Percentiles rank a stretch among this genome's conserved stretches.
phyloP scores from a whole-genome alignment of 176 grass and related monocot genomes.

The Bromus sterilis region DNA sequence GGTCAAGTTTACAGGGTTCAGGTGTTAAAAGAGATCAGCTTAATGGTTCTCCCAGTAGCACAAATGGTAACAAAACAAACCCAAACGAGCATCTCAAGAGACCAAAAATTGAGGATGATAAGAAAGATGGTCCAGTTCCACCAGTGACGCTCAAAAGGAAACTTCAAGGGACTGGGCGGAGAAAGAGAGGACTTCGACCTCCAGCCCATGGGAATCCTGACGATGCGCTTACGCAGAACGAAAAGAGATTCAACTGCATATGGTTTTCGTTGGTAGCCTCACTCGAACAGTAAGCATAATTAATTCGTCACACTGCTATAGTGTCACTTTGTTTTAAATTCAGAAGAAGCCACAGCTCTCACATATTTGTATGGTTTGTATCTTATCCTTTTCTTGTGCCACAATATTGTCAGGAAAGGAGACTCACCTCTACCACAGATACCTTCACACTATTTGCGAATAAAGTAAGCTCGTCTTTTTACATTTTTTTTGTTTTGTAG shows the following conservation, averaged over 20 bases:
- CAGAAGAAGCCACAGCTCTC: neutral
- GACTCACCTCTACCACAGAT: conserved; percentile 62
- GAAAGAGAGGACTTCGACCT: conserved; percentile 30
- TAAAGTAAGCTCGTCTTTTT: conserved; percentile 56
- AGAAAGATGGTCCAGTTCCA: conserved; percentile 38
- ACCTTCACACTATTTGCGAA: conserved; percentile 54
- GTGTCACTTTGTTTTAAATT: neutral
- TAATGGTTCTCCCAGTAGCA: conserved; percentile 28
- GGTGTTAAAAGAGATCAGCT: conserved; percentile 45
- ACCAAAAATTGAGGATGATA: conserved; percentile 41
- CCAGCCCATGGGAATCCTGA: conserved; percentile 19
- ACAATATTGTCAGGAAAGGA: conserved; percentile 56
- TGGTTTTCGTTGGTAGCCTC: conserved; percentile 81
- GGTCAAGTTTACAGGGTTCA: conserved; percentile 41
- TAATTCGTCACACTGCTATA: neutral
- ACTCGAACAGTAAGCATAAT: conserved; percentile 48
- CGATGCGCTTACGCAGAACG: conserved; percentile 17
- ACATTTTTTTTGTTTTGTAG: neutral
- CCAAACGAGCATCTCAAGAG: conserved; percentile 40
- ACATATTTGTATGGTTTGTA: conserved; percentile 12
- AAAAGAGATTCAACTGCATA: conserved; percentile 54
- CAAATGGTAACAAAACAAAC: conserved; percentile 36
- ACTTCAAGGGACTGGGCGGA: conserved; percentile 27
- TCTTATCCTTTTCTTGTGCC: conserved; percentile 28
- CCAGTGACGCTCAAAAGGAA: conserved; percentile 26